Conservation (phyloP, 257 asterid genomes). For the Schizonepeta tenuifolia region DNA sequence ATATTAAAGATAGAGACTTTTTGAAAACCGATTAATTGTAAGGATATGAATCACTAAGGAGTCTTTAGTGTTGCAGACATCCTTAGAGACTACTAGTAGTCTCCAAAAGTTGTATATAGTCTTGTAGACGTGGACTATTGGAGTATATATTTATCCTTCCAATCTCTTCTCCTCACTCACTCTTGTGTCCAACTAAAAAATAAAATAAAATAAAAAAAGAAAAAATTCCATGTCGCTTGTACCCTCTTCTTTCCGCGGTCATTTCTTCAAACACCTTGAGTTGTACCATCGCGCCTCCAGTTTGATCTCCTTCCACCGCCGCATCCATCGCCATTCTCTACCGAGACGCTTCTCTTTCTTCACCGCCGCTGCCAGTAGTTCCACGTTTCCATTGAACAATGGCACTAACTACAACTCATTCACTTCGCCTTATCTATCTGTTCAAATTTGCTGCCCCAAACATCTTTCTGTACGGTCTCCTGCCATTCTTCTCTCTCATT, state of each 20-base stretch:
- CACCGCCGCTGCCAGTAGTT: conserved; percentile 33
- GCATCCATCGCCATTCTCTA: conserved; percentile 26
- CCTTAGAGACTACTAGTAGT: no score
- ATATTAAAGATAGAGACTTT: no score
- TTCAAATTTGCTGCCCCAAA: conserved; percentile 66
- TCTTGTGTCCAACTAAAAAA: no score
- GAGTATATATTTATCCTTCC: no score
- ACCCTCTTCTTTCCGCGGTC: conserved; percentile 46
- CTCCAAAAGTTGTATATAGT: no score
- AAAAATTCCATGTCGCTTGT: conserved; percentile 37
- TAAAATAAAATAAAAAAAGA: not conserved
- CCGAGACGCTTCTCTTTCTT: conserved; percentile 27
- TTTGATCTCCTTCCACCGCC: conserved; percentile 41
- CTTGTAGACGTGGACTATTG: no score
- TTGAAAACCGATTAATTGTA: no score
- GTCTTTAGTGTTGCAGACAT: no score
- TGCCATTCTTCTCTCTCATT: conserved; percentile 4
- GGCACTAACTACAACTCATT: no score
- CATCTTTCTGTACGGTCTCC: conserved; percentile 55
- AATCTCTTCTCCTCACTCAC: not conserved
- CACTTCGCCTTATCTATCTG: conserved; percentile 76
- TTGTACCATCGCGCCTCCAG: conserved; percentile 33
- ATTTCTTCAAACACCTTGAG: conserved; percentile 73
- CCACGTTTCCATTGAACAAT: conserved; percentile 39
- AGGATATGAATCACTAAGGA: no score